These are phyloP conservation scores for Tolypocladium tundrense DNA, from an alignment of 2,329 filamentous ascomycete species.

Conservation along the genomic window DNA sequence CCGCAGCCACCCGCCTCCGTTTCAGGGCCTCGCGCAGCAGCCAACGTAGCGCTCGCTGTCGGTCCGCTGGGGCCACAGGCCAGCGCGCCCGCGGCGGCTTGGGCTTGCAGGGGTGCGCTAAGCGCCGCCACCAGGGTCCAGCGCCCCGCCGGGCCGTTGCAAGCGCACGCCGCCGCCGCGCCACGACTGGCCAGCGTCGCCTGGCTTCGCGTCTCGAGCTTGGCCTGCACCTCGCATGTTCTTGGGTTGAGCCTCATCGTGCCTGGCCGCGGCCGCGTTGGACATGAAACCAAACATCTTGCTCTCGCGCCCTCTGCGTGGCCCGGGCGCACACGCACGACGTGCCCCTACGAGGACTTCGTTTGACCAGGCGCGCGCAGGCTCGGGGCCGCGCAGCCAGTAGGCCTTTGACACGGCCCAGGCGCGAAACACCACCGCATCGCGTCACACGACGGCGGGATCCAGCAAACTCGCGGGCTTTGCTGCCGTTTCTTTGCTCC, in stretches of 20 bases:
- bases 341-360: background rate
- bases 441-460: background rate
- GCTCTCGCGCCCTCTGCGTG: too few relatives aligned
- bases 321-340: too few relatives aligned
- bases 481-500: background rate
- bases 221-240: background rate
- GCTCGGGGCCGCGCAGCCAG: background rate
- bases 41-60: too few relatives aligned
- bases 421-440: background rate
- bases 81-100: background rate
- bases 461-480: background rate
- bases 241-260: background rate
- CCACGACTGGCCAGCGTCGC: slow-evolving; percentile 2
- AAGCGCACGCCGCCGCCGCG: slow-evolving; percentile 1
- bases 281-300: background rate
- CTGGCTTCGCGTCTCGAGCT: background rate
- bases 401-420: background rate
- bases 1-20: background rate
- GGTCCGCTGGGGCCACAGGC: background rate
- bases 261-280: too few relatives aligned
- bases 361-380: background rate
- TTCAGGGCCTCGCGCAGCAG: background rate
- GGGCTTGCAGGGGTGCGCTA: background rate
- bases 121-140: background rate
- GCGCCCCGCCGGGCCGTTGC: background rate